Evolutionary conservation across 768 basidiomycete genomes (phyloP), one percentile per base, ranked within the genome.

Genomic region (Boletus rubropictus): DNA sequence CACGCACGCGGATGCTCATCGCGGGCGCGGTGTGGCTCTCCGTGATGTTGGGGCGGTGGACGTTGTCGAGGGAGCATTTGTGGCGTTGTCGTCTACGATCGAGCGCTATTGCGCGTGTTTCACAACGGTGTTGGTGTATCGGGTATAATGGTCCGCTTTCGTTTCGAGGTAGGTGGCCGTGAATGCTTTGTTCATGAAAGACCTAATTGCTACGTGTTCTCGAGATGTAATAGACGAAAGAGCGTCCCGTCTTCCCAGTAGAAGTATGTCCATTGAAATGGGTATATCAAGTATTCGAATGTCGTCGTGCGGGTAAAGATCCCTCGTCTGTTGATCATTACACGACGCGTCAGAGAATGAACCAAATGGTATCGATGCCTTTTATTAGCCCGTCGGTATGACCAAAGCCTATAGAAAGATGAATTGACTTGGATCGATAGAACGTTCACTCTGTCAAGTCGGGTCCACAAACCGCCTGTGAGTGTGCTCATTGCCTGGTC

Each of bases 41-140:
- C 9, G 74, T 82, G 4, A 56, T 85, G 11, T 57, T 74, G 2
- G 87, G 87, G 0, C 54, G 86, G 9, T 75, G 68, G 52, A 58
- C 69, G 3, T 50, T 87, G 44, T 74, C 75, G 15, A 69, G 61
- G 39, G 86, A 89, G 52, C 81, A 82, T 3, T 53, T 75, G n/a
- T 78, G 71, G 65, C 74, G 7, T 73, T 86, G 42, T 56, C 75
- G 4, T 79, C 77, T 2, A 72, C 74, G 17, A 68, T 70, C 5
- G 66, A 65, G 25, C 72, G 83, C 17, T 82, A 79, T 52, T 63
- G 68, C 44, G 77, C 78, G 22, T 75, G 75, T 11, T 79, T 79
- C 54, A 55, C 58, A 7, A 54, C 61, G 17, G 73, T 69, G 3
- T 70, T 71, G 51, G 57, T 79, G 9, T 84, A 80, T 60, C 70